Conservation (phyloP, 2,329 filamentous ascomycete species). For the Polychaeton citri region DNA sequence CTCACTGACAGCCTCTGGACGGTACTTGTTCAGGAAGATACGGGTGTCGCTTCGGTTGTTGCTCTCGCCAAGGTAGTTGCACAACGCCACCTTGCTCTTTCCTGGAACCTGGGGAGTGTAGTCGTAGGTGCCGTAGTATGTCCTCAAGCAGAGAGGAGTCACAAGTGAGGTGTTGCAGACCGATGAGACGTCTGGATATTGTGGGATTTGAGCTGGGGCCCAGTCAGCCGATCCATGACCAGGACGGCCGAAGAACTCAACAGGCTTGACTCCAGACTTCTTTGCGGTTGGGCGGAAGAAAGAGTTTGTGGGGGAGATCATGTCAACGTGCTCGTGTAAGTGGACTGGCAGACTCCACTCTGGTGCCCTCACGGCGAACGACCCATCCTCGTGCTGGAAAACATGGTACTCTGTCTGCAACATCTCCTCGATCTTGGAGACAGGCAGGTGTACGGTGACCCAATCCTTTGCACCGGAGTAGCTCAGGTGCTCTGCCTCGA, state of each 20-base stretch:
- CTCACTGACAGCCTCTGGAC: slow-evolving; percentile 33
- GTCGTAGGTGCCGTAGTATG: slow-evolving; percentile 40
- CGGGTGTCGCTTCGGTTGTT: slow-evolving; percentile 42
- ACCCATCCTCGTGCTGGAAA: slow-evolving; percentile 40
- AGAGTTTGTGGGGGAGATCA: slow-evolving; percentile 47
- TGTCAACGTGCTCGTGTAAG: slow-evolving; percentile 45
- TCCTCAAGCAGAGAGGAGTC: slow-evolving; percentile 41
- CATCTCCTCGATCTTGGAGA: slow-evolving; percentile 39
- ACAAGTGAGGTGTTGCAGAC: slow-evolving; percentile 40
- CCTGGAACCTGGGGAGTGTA: slow-evolving; percentile 33
- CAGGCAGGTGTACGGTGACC: slow-evolving; percentile 40
- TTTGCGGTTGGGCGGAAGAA: slow-evolving; percentile 34
- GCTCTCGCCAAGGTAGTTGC: slow-evolving; percentile 35
- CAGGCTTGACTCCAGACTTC: not conserved
- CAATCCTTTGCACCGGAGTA: slow-evolving; percentile 45
- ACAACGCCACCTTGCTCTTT: slow-evolving; percentile 33
- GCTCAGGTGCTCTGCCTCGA: slow-evolving; percentile 22
- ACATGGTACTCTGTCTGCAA: slow-evolving; percentile 41
- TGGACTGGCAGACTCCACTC: slow-evolving; percentile 46
- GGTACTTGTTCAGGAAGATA: slow-evolving; percentile 42
- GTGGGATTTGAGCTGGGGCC: not conserved
- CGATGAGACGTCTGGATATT: slow-evolving; percentile 12
- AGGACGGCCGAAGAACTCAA: not conserved
- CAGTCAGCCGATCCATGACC: not conserved
- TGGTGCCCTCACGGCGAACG: slow-evolving; percentile 37